Base-by-base conservation (phyloP, 768 basidiomycete genomes). In the Hysterangium stoloniferum region DNA sequence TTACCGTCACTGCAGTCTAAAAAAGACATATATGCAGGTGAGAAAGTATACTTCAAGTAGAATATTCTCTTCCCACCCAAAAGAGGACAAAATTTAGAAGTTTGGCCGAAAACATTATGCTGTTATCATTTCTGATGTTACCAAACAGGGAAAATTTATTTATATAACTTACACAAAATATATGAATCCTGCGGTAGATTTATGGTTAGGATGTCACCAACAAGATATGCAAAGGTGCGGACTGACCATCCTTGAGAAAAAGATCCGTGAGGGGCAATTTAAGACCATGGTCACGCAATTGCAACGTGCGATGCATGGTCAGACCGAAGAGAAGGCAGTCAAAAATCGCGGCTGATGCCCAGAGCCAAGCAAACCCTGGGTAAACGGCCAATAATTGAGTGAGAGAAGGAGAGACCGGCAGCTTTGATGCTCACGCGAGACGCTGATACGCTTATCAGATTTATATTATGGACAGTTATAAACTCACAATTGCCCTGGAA, bases 311-410 rank as follows among this genome's bases (percentile, higher is more conserved):
- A 45, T 2, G 17, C 27, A 28, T 29, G 7, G 44, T 45, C 9
- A 45, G 17, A 28, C 27, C 13, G 33, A 45, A 45, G 8, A 45
- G 28, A 13, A 45, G 2, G 6, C 28, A 31, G 31, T 45, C 44
- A 28, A 45, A 45, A 6, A 45, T 1, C 4, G 29, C 44, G 6
- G 24, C 7, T 13, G 4, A 4, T 4, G 5, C 44, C 44, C 44
- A 45, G 1, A 45, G 44, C 44, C 44, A 45, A 6, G 44, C 44
- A 45, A 45, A 45, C 6, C 44, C 44, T 41, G 38, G n/a, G n/a
- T n/a, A n/a, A n/a, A n/a, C n/a, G n/a, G n/a, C n/a, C n/a, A n/a
- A n/a, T n/a, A n/a, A n/a, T n/a, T n/a, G n/a, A n/a, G n/a, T n/a
- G n/a, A n/a, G n/a, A n/a, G n/a, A n/a, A n/a, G n/a, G n/a, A n/a